These are phyloP conservation scores for Cyclocybe cylindracea DNA, from an alignment of 768 basidiomycete species.

Conservation along the genomic window DNA sequence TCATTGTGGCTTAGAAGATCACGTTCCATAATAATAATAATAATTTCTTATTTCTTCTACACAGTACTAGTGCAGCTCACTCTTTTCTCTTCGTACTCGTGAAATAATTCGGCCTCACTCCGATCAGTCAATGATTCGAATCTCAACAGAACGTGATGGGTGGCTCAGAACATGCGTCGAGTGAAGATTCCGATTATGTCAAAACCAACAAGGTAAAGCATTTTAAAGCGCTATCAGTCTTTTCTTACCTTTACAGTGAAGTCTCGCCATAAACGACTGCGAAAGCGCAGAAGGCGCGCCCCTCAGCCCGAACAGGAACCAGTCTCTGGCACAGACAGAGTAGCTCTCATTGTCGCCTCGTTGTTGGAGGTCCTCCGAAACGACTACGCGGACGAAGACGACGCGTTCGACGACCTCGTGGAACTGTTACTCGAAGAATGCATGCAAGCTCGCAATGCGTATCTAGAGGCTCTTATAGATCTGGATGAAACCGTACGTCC, in stretches of 20 bases:
- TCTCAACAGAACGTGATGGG: too few species aligned
- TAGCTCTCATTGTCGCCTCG: slow-evolving; percentile 7
- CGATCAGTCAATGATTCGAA: too few species aligned
- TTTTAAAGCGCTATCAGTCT: not conserved
- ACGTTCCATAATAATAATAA: too few species aligned
- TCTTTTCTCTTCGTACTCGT: too few species aligned
- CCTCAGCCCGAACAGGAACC: not conserved
- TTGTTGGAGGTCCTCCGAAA: slow-evolving; percentile 7
- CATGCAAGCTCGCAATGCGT: slow-evolving; percentile 19
- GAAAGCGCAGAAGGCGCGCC: slow-evolving; percentile 7
- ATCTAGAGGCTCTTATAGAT: slow-evolving; percentile 22
- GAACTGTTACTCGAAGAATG: slow-evolving; percentile 28
- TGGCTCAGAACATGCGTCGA: not conserved
- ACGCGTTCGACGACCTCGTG: slow-evolving; percentile 32
- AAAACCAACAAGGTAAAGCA: not conserved
- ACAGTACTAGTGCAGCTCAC: too few species aligned
- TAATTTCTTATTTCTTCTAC: too few species aligned
- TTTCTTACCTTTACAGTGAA: not conserved
- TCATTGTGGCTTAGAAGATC: too few species aligned
- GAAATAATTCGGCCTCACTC: too few species aligned
- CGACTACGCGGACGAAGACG: slow-evolving; percentile 10
- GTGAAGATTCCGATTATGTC: slow-evolving; percentile 6
- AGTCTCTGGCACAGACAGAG: not conserved
- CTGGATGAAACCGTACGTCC: slow-evolving; percentile 22
- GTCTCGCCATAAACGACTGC: not conserved